Base-by-base conservation (phyloP, 202 grass and related monocot species). In the Brachypodium distachyon region DNA sequence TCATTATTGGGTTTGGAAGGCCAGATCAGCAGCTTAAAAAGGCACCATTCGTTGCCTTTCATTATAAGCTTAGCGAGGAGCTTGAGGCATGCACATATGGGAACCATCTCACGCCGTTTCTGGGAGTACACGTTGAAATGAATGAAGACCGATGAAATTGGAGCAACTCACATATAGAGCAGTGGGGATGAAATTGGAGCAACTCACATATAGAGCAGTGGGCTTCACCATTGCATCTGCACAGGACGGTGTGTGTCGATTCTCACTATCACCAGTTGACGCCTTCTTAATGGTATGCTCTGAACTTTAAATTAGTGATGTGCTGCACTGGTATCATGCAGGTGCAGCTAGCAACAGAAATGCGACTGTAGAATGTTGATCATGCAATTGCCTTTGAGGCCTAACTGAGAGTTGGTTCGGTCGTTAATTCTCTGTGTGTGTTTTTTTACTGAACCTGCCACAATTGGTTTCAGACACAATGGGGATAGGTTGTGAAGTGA, bases 1-100 rank as follows among this genome's bases (percentile, higher is more conserved):
- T 70, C 28, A 46, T 67, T 61, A 83, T 83, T 79, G 50, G 17
- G 55, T 37, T n/a, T 73, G 17, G 36, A 52, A 76, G 36, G 29
- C 12, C 11, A 56, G 74, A 50, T 65, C 47, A 64, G 37, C 72
- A 72, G 65, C 78, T 38, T 81, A 23, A 29, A n/a, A 57, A 76
- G 36, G 39, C 78, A 83, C 43, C 27, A 58, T 67, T 51, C 16
- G 29, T 28, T 72, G 33, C 47, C 27, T 60, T 59, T 38, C 18
- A 16, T 63, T 70, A 29, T 70, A 54, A 70, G n/a, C 19, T 62
- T 76, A 61, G 36, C 46, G 12, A 41, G 7, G 38, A 72, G 40
- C 41, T 43, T 78, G 73, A 65, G 36, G 58, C 59, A 51, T 67
- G 79, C 22, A 40, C 54, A 77, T 47, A 44, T 48, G 55, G 21